phyloP scores from a whole-genome alignment of 179 eudicot species.

The Corrigiola litoralis region DNA sequence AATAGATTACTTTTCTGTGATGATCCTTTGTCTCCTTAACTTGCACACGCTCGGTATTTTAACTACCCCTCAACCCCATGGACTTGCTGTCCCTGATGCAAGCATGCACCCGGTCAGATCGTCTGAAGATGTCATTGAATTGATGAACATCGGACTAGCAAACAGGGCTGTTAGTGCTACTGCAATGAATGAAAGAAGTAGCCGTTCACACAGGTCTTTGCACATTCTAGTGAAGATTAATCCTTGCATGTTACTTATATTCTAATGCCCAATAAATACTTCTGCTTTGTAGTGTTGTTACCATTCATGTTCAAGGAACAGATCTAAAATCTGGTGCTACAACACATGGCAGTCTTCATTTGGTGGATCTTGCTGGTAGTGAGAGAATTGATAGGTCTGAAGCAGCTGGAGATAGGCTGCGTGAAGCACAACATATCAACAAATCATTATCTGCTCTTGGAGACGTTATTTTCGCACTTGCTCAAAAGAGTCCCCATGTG shows the following conservation, averaged over 20 bases:
- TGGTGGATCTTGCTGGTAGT: conserved; percentile 97
- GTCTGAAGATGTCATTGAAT: conserved; percentile 74
- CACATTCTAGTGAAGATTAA: too few species aligned
- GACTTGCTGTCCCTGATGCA: conserved; percentile 94
- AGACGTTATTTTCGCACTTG: conserved; percentile 92
- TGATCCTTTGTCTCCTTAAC: too few species aligned
- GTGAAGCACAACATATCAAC: conserved; percentile 98
- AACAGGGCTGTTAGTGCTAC: conserved; percentile 95
- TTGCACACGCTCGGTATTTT: too few species aligned
- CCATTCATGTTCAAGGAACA: conserved; percentile 95
- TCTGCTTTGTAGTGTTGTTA: conserved; percentile 67
- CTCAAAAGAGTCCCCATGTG: conserved; percentile 87
- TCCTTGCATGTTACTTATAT: too few species aligned
- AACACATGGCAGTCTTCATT: conserved; percentile 98
- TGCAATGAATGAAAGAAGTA: conserved; percentile 90
- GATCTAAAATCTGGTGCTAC: conserved; percentile 74
- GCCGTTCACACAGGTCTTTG: conserved; percentile 99
- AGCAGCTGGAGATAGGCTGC: conserved; percentile 89
- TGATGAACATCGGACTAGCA: conserved; percentile 85
- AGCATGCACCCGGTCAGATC: conserved; percentile 77
- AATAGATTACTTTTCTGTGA: too few species aligned
- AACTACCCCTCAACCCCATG: conserved; percentile 84
- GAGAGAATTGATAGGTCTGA: conserved; percentile 96
- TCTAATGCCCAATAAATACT: too few species aligned
- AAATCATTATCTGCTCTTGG: conserved; percentile 95